A percentile compares a stretch with the other conserved stretches of the same genome.
phyloP scores from a whole-genome alignment of 139 green algal genomes.

The Chlorella sp. region DNA sequence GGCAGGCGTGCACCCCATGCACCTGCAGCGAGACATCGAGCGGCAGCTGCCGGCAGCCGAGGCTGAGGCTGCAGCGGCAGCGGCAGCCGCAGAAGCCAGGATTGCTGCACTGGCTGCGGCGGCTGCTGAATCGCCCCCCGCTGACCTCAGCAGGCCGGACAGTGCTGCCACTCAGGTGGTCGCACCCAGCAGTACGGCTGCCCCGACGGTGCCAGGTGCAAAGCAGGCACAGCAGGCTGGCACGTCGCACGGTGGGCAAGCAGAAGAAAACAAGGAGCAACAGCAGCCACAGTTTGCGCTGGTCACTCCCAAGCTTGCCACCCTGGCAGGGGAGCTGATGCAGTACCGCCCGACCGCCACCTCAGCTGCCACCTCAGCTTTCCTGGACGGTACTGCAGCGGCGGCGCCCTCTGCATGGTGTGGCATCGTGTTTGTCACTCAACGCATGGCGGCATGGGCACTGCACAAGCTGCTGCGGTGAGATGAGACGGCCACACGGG shows the following conservation, averaged over 20 bases:
- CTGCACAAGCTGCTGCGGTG: constrained; percentile 39
- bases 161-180: too few relatives aligned
- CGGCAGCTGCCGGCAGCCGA: background rate
- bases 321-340: constrained; percentile 42
- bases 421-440: constrained; percentile 55
- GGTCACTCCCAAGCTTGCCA: constrained; percentile 41
- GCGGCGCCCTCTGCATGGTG: constrained; percentile 33
- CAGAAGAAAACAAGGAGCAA: too few relatives aligned
- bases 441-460: constrained; percentile 45
- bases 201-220: too few relatives aligned
- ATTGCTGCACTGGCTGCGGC: background rate
- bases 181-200: too few relatives aligned
- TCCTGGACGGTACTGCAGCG: background rate
- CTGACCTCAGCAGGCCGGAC: too few relatives aligned
- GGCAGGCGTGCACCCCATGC: background rate
- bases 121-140: too few relatives aligned
- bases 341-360: constrained; percentile 22
- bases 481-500: too few relatives aligned
- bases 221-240: too few relatives aligned
- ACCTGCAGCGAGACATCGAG: constrained; percentile 19
- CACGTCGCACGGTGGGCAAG: too few relatives aligned
- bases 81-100: background rate
- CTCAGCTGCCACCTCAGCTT: background rate
- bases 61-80: background rate
- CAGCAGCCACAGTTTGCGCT: too few relatives aligned